These are phyloP conservation scores for Anthracocystis panici-leucophaei DNA, from an alignment of 1,284 basidiomycete genomes.

Conservation along the genomic window DNA sequence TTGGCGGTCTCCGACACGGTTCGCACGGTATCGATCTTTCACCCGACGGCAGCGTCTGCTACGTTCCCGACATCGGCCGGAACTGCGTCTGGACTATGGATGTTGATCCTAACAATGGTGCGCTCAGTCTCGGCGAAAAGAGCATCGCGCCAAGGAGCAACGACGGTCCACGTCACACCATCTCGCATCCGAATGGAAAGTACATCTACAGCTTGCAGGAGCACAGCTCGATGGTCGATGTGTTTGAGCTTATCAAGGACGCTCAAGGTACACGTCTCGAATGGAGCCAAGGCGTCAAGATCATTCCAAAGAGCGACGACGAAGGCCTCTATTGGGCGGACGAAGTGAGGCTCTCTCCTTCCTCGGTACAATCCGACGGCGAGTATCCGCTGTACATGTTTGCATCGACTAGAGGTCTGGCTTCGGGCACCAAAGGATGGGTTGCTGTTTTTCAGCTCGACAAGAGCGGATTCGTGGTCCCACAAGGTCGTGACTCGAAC, in stretches of 20 bases:
- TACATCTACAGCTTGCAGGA: slow-evolving; percentile 70
- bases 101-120: slow-evolving; percentile 58
- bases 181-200: slow-evolving; percentile 70
- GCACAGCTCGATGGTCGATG: slow-evolving; percentile 66
- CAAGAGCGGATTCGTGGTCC: slow-evolving; percentile 55
- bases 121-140: slow-evolving; percentile 66
- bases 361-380: slow-evolving; percentile 15
- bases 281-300: slow-evolving; percentile 65
- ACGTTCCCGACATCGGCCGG: slow-evolving; percentile 63
- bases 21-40: slow-evolving; percentile 34
- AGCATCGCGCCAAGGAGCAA: slow-evolving; percentile 67
- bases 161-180: slow-evolving; percentile 71
- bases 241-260: slow-evolving; percentile 54
- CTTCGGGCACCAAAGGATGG: slow-evolving; percentile 66
- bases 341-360: slow-evolving; percentile 69
- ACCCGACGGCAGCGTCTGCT: slow-evolving; percentile 28
- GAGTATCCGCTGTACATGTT: slow-evolving; percentile 61
- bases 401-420: slow-evolving; percentile 70
- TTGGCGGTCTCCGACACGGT: slow-evolving; percentile 56
- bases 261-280: slow-evolving; percentile 34
- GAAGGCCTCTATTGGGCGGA: slow-evolving; percentile 68
- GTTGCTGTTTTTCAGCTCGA: slow-evolving; percentile 68
- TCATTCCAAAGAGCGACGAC: slow-evolving; percentile 60
- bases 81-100: slow-evolving; percentile 71
- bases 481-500: slow-evolving; percentile 8